Base-by-base conservation (phyloP, 2,329 filamentous ascomycete species). In the Coniochaeta hoffmannii region DNA sequence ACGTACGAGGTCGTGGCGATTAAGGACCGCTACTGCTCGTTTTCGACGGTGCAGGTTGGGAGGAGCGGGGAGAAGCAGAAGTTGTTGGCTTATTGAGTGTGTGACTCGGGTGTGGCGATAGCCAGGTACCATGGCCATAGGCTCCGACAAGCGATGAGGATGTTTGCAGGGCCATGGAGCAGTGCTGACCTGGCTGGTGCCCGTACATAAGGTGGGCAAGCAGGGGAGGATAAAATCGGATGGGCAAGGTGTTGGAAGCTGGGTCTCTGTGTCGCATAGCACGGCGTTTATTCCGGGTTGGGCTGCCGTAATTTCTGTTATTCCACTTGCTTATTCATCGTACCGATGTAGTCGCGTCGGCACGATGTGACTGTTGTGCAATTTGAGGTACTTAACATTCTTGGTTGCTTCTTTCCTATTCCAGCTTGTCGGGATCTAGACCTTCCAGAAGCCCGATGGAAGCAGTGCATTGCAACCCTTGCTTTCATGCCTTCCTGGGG, bases 1-100 rank as follows among this genome's bases (percentile, higher is more conserved):
- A 96, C 91, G 62, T 99, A 99, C 68, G 94, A 99, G 74, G 93
- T 99, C 17, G 89, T 97, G 30, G 87, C 90, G 11, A 96, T 99
- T 72, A 95, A 95, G 77, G 94, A 99, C 72, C 85, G 85, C 65
- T 95, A 83, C 74, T 99, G 94, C 69, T 86, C 90, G 26, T 96
- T 96, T 71, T 89, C 89, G 49, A 93, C 86, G 58, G 81, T 86
- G 66, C 80, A 83, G 60, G 72, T 78, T 36, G 73, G 74, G 49
- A 76, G 76, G 53, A 79, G 75, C 60, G 64, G 64, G 34, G 69
- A 71, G 57, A 76, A 57, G 34, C 65, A 73, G 66, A 69, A 77
- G 67, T 55, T 63, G 57, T 44, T 71, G 57, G 14, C 7, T 17
- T 53, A 36, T 19, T 53, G 15, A 17, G 8, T 22, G 34, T 7